Base-by-base conservation (phyloP, 768 basidiomycete species). In the Tricholoma terreum region DNA sequence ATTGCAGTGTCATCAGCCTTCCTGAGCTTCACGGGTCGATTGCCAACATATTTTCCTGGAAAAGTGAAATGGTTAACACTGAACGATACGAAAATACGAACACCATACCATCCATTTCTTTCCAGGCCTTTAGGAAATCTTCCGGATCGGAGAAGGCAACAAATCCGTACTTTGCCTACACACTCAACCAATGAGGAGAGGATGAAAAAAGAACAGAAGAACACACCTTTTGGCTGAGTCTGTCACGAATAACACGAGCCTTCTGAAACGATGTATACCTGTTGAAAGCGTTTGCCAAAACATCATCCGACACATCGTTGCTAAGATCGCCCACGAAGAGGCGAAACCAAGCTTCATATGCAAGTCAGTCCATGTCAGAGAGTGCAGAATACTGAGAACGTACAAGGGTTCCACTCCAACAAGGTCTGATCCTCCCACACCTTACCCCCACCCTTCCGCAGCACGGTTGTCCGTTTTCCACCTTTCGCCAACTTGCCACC, bases 371-470 rank as follows among this genome's bases (percentile, higher is more conserved):
- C 33, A 14, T 53, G 15, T 7, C 21, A 35, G 46, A 33, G 9
- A 49, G 48, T 49, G n/a, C 54, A 50, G 2, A 27, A 48, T 31
- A 17, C n/a, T 7, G 22, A n/a, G n/a, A 27, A 80, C 91, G 63
- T 68, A 97, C 95, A 85, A 52, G 96, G 90, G 75, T 93, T 97
- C 97, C 97, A 99, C 65, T 99, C 97, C 12, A 98, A 73, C 55
- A 99, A 77, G 3, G 94, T 97, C 73, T 93, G 93, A 70, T 99
- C 97, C 71, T 99, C 97, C 97, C 97, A 99, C 21, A 92, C 87
- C 75, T 94, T 95, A 33, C 97, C 97, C 54, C 83, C 96, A 5
- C 95, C 96, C 73, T 98, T 98, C 52, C 97, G 81, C 49, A 99
- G 73, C 9, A 99, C 97, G 3, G 97, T 99, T 49, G 86, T 88